Evolutionary conservation across 2,329 filamentous ascomycete genomes (phyloP), one percentile per base, ranked within the genome.

Genomic region (Penicillium sp.): DNA sequence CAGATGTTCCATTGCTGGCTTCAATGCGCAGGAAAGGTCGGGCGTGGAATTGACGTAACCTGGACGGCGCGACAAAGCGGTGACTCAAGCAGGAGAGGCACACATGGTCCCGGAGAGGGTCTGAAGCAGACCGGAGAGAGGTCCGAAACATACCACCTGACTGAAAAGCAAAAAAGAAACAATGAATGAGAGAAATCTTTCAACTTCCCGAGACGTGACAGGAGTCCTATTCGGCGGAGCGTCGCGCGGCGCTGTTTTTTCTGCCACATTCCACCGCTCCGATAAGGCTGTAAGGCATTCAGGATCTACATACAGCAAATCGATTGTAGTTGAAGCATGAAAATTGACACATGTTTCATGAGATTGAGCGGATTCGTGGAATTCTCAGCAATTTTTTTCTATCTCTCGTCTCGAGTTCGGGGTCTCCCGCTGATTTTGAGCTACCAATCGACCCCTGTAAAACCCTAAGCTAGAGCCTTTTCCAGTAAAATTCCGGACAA

Each of bases 51-150:
- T 60, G 62, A 49, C 64, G 65, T 45, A 58, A 45, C 41, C 56
- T 61, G 49, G 51, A 44, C 42, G 58, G 63, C 58, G 58, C 59
- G 52, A 52, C 55, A 49, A 60, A 53, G 49, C 62, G 56, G 51
- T 54, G 61, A n/a, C 62, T 58, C 57, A 69, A 49, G 59, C 70
- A 73, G 48, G 67, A 68, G 34, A 65, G 52, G 57, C 70, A 74
- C 54, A 71, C 63, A 69, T 73, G 64, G 42, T 62, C 59, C 57
- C 67, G 63, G 24, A 63, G 36, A 55, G 69, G 67, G 61, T 67
- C 67, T 68, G 65, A 60, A 52, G 66, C 62, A 66, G 69, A 69
- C 65, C 70, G 66, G 51, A 72, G 52, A 39, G 69, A 70, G 48
- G 61, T 60, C 53, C 68, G 69, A 58, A 74, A 67, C 72, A 75